phyloP scores from a whole-genome alignment of 352 stramenopile species.

The Phytophthora quininea region DNA sequence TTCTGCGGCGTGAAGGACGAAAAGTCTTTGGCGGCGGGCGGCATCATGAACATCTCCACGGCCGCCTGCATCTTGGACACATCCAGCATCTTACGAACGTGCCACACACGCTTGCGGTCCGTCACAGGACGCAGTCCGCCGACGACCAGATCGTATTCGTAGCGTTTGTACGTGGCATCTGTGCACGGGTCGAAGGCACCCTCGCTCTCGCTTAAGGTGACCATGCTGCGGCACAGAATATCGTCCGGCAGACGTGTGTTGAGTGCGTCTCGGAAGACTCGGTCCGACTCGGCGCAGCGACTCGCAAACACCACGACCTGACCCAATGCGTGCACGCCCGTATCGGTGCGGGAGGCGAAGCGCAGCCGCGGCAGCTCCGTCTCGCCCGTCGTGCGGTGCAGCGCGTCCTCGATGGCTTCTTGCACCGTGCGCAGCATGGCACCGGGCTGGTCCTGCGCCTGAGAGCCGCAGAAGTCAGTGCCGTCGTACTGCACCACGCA shows the following conservation, averaged over 20 bases:
- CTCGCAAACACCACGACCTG: conserved; percentile 93
- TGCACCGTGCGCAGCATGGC: conserved; percentile 66
- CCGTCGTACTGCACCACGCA: conserved; percentile 83
- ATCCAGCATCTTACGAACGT: conserved; percentile 63
- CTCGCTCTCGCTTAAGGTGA: conserved; percentile 23
- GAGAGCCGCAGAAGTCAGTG: conserved; percentile 75
- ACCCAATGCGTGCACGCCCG: conserved; percentile 90
- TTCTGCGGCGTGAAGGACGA: conserved; percentile 72
- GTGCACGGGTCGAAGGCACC: conserved; percentile 57
- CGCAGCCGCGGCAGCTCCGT: conserved; percentile 66
- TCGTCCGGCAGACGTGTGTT: conserved; percentile 78
- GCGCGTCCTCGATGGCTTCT: conserved; percentile 70
- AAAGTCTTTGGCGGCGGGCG: conserved; percentile 59
- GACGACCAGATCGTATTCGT: conserved; percentile 65
- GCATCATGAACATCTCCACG: conserved; percentile 30
- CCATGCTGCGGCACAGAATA: conserved; percentile 51
- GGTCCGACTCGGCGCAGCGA: conserved; percentile 48
- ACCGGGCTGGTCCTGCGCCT: conserved; percentile 70
- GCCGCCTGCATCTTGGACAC: conserved; percentile 57
- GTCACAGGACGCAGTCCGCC: conserved; percentile 57
- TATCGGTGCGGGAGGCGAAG: conserved; percentile 92
- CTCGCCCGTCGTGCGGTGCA: conserved; percentile 75
- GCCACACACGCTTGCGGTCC: conserved; percentile 61
- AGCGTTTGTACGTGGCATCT: conserved; percentile 62
- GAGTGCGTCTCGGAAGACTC: conserved; percentile 62